phyloP scores from a whole-genome alignment of 1,139 yeast genomes.

The Spathaspora jeffriesii region DNA sequence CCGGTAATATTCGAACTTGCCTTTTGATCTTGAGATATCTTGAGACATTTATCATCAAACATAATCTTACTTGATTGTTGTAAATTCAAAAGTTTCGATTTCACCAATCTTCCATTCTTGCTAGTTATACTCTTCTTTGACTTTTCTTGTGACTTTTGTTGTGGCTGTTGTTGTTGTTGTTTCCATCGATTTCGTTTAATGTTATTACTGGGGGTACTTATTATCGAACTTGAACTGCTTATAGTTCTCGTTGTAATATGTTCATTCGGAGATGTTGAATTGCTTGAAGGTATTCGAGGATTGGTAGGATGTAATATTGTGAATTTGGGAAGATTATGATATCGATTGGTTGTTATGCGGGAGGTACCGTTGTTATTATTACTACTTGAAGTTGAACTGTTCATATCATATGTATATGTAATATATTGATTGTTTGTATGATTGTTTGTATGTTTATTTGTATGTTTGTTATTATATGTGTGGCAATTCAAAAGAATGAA shows the following conservation, averaged over 20 bases:
- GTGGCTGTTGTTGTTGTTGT: constrained; percentile 18
- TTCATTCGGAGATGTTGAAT: constrained; percentile 12
- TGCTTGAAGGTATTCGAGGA: constrained; percentile 20
- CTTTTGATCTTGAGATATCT: not conserved
- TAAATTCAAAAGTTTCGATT: constrained; percentile 29
- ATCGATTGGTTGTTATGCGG: constrained; percentile 12
- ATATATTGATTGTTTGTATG: constrained; percentile 11
- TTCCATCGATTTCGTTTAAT: constrained; percentile 25
- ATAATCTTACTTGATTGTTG: constrained; percentile 25
- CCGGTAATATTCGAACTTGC: constrained; percentile 15
- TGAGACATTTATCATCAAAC: constrained; percentile 11
- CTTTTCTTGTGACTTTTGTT: constrained; percentile 15
- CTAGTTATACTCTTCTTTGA: constrained; percentile 12
- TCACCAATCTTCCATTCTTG: constrained; percentile 25
- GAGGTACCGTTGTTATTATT: constrained; percentile 6
- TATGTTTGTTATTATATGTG: not conserved
- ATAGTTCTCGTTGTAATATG: constrained; percentile 23
- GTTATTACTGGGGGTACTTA: constrained; percentile 35
- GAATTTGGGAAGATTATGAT: constrained; percentile 17
- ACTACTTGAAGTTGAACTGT: constrained; percentile 7
- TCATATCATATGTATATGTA: not conserved
- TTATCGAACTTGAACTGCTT: constrained; percentile 34
- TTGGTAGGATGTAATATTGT: constrained; percentile 8
- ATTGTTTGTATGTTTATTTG: not conserved
- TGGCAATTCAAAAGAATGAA: too few species aligned